Evolutionary conservation across 2,329 filamentous ascomycete genomes (phyloP).

Genomic region (Calonectria pseudoreteaudii): DNA sequence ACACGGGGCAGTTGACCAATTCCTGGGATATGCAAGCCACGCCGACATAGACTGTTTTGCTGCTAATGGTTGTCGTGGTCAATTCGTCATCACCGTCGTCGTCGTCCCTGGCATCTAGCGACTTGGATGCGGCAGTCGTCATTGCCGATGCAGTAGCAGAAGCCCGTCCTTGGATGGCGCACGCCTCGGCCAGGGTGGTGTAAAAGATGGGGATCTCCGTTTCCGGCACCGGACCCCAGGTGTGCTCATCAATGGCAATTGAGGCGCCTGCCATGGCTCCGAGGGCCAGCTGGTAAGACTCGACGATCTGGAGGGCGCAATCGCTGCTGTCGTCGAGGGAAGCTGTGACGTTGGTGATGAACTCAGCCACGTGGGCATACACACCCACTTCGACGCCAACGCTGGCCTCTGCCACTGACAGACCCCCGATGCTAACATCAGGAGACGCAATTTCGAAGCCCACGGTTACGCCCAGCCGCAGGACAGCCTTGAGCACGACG

Average conservation of each 20-base stretch:
- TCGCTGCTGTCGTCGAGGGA: constrained; percentile 46
- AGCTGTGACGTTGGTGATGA: constrained; percentile 63
- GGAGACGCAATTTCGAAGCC: constrained; percentile 49
- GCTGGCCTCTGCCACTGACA: constrained; percentile 41
- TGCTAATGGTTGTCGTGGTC: constrained; percentile 54
- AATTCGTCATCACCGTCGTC: constrained; percentile 39
- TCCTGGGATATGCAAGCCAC: constrained; percentile 56
- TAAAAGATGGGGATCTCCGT: constrained; percentile 64
- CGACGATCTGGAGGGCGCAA: constrained; percentile 59
- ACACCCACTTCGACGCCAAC: constrained; percentile 61
- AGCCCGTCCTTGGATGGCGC: constrained; percentile 45
- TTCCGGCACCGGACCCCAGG: constrained; percentile 62
- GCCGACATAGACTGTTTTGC: constrained; percentile 56
- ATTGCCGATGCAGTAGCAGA: constrained; percentile 35
- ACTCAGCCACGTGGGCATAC: constrained; percentile 65
- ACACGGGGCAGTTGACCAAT: constrained; percentile 62
- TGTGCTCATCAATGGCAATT: constrained; percentile 54
- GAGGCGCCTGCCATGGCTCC: constrained; percentile 67
- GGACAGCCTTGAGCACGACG: constrained; percentile 57
- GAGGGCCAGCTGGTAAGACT: constrained; percentile 64
- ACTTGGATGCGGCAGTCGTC: constrained; percentile 27
- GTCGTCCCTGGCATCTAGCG: constrained; percentile 4
- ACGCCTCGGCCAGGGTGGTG: constrained; percentile 60
- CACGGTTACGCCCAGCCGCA: constrained; percentile 60
- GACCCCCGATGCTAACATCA: background rate